A percentile compares a stretch with the other conserved stretches of the same genome.
Conservation (phyloP, 2,329 filamentous ascomycete species). For the Xylaria arbuscula region DNA sequence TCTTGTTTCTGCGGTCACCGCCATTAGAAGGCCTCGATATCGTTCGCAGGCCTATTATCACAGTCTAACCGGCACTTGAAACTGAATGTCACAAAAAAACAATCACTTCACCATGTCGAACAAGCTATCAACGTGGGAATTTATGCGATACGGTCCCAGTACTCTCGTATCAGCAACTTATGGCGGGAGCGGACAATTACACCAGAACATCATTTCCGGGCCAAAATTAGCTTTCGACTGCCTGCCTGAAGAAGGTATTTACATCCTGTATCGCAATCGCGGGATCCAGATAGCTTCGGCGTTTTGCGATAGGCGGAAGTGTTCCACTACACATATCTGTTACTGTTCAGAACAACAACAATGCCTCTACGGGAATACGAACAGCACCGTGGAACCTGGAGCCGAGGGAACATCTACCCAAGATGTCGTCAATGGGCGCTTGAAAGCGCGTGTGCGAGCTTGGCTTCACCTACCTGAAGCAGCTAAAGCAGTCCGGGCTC, state of each 20-base stretch:
- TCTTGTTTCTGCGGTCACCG: background rate
- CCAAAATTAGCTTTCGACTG: background rate
- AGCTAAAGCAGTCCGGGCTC: conserved; percentile 19
- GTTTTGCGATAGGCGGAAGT: conserved; percentile 40
- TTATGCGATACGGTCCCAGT: conserved; percentile 17
- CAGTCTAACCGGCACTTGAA: background rate
- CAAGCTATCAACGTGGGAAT: conserved; percentile 25
- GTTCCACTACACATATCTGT: conserved; percentile 37
- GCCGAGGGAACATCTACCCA: conserved; percentile 2
- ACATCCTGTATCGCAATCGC: conserved; percentile 39
- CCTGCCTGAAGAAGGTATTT: conserved; percentile 40
- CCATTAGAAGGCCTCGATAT: too few species aligned
- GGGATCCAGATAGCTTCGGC: conserved; percentile 42
- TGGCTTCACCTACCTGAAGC: conserved; percentile 41
- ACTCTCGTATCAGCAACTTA: conserved; percentile 37
- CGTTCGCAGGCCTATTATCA: background rate
- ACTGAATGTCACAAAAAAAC: background rate
- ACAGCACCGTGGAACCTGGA: background rate
- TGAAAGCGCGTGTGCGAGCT: conserved; percentile 17
- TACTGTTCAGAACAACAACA: conserved; percentile 27
- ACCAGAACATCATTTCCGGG: conserved; percentile 33
- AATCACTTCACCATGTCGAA: conserved; percentile 13
- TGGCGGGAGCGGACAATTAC: conserved; percentile 29
- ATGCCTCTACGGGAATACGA: background rate
- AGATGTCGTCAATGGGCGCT: background rate